Percentiles rank a stretch among this genome's conserved stretches.
These are phyloP conservation scores for Eragrostis tef DNA, from an alignment of 202 grass and related monocot species.

Conservation along the genomic window DNA sequence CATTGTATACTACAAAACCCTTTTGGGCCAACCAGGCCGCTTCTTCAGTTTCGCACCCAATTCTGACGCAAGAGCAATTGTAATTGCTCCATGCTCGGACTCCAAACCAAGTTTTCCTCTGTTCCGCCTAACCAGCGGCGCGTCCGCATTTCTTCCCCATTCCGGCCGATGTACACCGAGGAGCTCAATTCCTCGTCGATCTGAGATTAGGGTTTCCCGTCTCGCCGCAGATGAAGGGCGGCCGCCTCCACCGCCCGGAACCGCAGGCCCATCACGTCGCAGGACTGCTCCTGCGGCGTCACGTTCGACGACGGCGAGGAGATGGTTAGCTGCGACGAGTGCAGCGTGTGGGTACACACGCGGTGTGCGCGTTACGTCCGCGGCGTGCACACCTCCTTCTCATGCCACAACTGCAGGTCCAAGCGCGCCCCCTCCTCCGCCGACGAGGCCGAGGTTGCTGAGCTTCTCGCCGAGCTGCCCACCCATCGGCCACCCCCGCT, in stretches of 20 bases:
- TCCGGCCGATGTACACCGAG: not conserved
- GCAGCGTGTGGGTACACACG: conserved; percentile 96
- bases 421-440: conserved; percentile 49
- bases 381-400: conserved; percentile 65
- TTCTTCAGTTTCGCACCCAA: too few species aligned
- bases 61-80: too few species aligned
- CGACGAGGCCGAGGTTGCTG: conserved; percentile 92
- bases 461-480: conserved; percentile 82
- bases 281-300: conserved; percentile 97
- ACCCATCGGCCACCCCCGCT: conserved; percentile 53
- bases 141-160: too few species aligned
- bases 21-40: too few species aligned
- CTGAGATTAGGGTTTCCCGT: conserved; percentile 18
- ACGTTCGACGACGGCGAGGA: conserved; percentile 97
- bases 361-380: conserved; percentile 77
- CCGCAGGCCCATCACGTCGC: too few species aligned
- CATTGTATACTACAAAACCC: too few species aligned
- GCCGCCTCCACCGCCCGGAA: too few species aligned
- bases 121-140: too few species aligned
- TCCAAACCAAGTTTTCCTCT: too few species aligned
- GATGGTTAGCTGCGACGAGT: conserved; percentile 99
- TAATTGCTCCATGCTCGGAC: too few species aligned
- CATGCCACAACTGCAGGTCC: conserved; percentile 82
- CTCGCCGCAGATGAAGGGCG: too few species aligned
- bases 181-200: conserved; percentile 16